Percentiles rank a stretch among this genome's conserved stretches.
These are phyloP conservation scores for Ophiostoma sp. DNA, from an alignment of 2,329 filamentous ascomycete genomes.

Conservation along the genomic window DNA sequence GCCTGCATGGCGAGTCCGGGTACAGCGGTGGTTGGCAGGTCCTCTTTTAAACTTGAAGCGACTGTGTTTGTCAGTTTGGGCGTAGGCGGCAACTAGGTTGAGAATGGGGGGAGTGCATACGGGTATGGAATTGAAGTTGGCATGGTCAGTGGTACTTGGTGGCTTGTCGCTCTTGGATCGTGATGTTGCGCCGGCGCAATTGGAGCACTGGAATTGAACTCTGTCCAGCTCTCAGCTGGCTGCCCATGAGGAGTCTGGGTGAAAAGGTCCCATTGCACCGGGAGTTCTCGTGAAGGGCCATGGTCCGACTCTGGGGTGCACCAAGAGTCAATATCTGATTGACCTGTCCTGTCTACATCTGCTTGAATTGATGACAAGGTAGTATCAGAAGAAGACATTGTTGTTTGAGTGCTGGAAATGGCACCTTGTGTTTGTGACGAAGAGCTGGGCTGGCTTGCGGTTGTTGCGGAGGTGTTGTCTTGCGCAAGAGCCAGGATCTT, in stretches of 20 bases:
- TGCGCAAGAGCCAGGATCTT: background rate
- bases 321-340: slow-evolving; percentile 17
- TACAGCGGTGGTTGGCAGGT: background rate
- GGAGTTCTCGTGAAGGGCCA: background rate
- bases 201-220: background rate
- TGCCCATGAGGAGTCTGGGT: too few relatives aligned
- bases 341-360: background rate
- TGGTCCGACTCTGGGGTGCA: background rate
- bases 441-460: background rate
- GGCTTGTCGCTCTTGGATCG: background rate
- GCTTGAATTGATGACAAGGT: background rate
- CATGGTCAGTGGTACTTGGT: background rate
- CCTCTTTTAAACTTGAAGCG: background rate
- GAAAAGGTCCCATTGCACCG: background rate
- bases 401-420: background rate
- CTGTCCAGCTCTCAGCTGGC: background rate
- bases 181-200: background rate
- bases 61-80: background rate
- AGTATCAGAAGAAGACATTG: background rate
- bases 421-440: background rate
- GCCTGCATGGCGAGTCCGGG: background rate
- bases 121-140: background rate
- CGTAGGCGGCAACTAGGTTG: background rate
- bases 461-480: background rate
- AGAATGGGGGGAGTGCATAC: background rate